Evolutionary conservation across 345 rosid genomes (phyloP).

Genomic region (Hypericum perforatum): DNA sequence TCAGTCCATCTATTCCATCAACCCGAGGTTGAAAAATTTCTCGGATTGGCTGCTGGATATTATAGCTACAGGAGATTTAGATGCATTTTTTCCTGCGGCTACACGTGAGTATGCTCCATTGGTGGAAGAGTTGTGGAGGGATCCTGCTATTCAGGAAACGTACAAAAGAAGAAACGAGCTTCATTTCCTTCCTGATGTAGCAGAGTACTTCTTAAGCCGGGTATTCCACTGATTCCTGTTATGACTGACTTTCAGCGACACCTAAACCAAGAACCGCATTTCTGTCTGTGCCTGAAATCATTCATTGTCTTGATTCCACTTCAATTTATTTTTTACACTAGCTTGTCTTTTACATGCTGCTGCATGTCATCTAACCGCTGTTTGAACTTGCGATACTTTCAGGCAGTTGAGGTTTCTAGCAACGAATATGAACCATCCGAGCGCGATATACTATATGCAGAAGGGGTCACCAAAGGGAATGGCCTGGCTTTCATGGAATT

Average conservation of each 20-base stretch:
- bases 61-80: constrained; percentile 95
- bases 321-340: too few species aligned
- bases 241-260: not conserved
- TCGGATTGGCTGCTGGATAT: constrained; percentile 98
- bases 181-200: constrained; percentile 92
- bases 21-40: constrained; percentile 88
- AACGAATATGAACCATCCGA: constrained; percentile 95
- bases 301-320: too few species aligned
- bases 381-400: constrained; percentile 11
- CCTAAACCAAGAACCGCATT: too few species aligned
- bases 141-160: constrained; percentile 90
- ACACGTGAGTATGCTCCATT: constrained; percentile 97
- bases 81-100: constrained; percentile 98
- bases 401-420: constrained; percentile 97
- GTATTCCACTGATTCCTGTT: constrained; percentile 26
- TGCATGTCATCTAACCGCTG: too few species aligned
- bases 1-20: constrained; percentile 62
- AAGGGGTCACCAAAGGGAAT: constrained; percentile 93
- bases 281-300: too few species aligned
- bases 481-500: constrained; percentile 96
- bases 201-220: constrained; percentile 86
- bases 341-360: too few species aligned
- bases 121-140: constrained; percentile 97
- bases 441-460: constrained; percentile 81
- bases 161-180: constrained; percentile 86